phyloP scores from a whole-genome alignment of 208 protist species.

The Herpetomonas samuelpessoai region DNA sequence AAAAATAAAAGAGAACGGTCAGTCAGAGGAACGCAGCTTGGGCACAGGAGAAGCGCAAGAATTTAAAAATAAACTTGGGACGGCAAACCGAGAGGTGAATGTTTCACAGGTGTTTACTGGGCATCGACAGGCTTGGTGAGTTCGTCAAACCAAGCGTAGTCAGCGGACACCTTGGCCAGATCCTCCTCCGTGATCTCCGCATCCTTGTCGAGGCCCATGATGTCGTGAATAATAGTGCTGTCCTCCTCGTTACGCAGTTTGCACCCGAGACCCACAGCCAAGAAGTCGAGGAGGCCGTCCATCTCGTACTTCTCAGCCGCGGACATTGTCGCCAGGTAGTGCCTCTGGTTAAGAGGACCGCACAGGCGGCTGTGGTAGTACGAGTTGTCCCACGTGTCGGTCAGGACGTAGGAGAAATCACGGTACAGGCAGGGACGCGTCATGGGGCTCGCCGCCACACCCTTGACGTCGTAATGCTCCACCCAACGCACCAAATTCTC shows the following conservation, averaged over 20 bases:
- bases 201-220: slow-evolving; percentile 54
- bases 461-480: slow-evolving; percentile 50
- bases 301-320: slow-evolving; percentile 73
- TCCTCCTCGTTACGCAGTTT: slow-evolving; percentile 67
- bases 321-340: slow-evolving; percentile 65
- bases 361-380: slow-evolving; percentile 53
- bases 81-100: not conserved
- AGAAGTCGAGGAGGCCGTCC: slow-evolving; percentile 68
- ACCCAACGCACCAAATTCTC: slow-evolving; percentile 60
- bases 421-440: slow-evolving; percentile 64
- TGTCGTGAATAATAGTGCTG: slow-evolving; percentile 36
- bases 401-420: slow-evolving; percentile 60
- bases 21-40: too few species aligned
- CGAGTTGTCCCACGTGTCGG: slow-evolving; percentile 62
- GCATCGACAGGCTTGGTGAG: slow-evolving; percentile 32
- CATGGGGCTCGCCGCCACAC: slow-evolving; percentile 43
- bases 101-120: slow-evolving; percentile 19
- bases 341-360: slow-evolving; percentile 30
- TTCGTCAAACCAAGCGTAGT: slow-evolving; percentile 71
- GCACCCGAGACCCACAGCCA: slow-evolving; percentile 68
- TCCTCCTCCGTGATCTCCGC: slow-evolving; percentile 37
- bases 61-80: too few species aligned
- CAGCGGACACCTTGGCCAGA: slow-evolving; percentile 27
- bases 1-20: slow-evolving; percentile 7
- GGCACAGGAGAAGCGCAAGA: too few species aligned